A percentile compares a stretch with the other conserved stretches of the same genome.
These are phyloP conservation scores for Conoideocrella luteorostrata DNA, from an alignment of 2,329 filamentous ascomycete genomes.

Conservation along the genomic window DNA sequence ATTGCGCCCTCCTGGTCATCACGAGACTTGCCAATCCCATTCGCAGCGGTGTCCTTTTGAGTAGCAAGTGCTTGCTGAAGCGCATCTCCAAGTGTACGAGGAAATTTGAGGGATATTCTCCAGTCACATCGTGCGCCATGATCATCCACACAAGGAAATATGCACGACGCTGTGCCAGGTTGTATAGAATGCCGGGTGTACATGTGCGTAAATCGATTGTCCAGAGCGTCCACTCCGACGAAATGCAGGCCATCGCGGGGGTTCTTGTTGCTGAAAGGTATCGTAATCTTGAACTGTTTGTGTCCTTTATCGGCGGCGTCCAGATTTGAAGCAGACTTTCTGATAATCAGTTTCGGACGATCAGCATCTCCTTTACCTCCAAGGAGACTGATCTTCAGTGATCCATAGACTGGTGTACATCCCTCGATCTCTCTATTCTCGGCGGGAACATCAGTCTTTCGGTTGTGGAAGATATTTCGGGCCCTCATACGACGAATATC, in stretches of 20 bases:
- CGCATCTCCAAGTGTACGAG: constrained; percentile 78
- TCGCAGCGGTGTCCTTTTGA: constrained; percentile 27
- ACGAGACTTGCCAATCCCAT: constrained; percentile 30
- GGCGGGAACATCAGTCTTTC: constrained; percentile 47
- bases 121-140: constrained; percentile 74
- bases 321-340: constrained; percentile 32
- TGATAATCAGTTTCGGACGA: constrained; percentile 36
- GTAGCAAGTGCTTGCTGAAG: constrained; percentile 43
- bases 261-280: constrained; percentile 71
- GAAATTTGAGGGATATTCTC: constrained; percentile 81
- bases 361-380: constrained; percentile 30
- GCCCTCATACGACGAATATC: constrained; percentile 65
- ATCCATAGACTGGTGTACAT: constrained; percentile 50
- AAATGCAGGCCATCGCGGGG: constrained; percentile 88
- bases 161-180: constrained; percentile 71
- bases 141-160: constrained; percentile 93
- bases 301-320: constrained; percentile 32
- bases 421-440: constrained; percentile 49
- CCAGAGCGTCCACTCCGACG: constrained; percentile 73
- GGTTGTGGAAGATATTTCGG: constrained; percentile 44
- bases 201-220: constrained; percentile 80
- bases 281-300: constrained; percentile 44
- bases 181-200: constrained; percentile 80
- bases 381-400: constrained; percentile 40
- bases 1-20: constrained; percentile 31